phyloP scores from a whole-genome alignment of 139 green algal genomes.

The Spirogloea muscicola region DNA sequence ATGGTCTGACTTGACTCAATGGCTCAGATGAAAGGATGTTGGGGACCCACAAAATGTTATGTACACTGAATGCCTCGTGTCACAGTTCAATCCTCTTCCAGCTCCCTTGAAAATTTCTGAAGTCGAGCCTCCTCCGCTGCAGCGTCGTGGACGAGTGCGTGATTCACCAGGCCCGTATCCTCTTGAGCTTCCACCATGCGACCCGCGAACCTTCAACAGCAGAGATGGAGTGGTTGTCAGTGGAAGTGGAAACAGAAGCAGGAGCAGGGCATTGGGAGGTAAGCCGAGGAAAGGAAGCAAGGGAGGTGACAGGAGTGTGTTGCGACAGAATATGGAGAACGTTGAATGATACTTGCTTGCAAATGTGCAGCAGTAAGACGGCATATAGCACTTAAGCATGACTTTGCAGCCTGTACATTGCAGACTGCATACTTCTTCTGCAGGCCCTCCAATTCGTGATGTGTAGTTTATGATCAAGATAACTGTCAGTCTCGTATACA shows the following conservation, averaged over 20 bases:
- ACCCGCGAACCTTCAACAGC: slow-evolving; percentile 66
- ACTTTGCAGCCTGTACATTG: neutral
- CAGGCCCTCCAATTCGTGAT: neutral
- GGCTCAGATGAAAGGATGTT: too few relatives aligned
- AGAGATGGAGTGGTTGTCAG: neutral
- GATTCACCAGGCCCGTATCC: slow-evolving; percentile 85
- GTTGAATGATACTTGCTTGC: neutral
- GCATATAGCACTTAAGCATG: neutral
- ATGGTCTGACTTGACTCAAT: too few relatives aligned
- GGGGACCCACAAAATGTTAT: too few relatives aligned
- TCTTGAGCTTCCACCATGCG: slow-evolving; percentile 65
- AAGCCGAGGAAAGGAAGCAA: neutral
- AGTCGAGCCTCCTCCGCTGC: slow-evolving; percentile 74
- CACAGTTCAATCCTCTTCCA: too few relatives aligned
- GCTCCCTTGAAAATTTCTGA: slow-evolving; percentile 66
- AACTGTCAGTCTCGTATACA: neutral
- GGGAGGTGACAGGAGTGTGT: neutral
- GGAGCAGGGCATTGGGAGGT: too few relatives aligned
- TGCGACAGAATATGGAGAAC: neutral
- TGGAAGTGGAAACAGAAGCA: neutral
- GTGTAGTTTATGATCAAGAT: neutral
- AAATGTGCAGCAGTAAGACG: neutral
- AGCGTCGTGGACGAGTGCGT: slow-evolving; percentile 56
- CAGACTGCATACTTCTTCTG: too few relatives aligned
- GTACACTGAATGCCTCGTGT: too few relatives aligned